Evolutionary conservation across 2,329 filamentous ascomycete species (phyloP).

Genomic region (Claviceps purpurea): DNA sequence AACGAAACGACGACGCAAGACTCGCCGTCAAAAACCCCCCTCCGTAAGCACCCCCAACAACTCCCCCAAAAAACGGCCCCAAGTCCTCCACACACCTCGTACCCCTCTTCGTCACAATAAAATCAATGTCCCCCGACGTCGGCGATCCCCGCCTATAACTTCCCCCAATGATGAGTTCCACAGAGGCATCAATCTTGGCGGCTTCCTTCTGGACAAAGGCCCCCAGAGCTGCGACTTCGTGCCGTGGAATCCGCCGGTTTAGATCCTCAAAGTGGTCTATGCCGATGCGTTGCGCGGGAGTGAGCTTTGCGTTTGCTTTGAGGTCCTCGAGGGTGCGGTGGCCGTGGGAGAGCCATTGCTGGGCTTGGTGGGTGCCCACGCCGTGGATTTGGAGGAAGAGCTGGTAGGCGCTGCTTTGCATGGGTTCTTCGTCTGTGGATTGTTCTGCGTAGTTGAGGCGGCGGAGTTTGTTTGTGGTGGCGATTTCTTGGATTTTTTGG

Average conservation of each 20-base stretch:
- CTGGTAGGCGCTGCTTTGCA: constrained; percentile 45
- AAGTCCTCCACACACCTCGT: constrained; percentile 43
- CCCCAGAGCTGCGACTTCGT: constrained; percentile 60
- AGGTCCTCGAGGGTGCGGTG: constrained; percentile 64
- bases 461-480: constrained; percentile 54
- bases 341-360: constrained; percentile 64
- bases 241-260: constrained; percentile 60
- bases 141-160: constrained; percentile 71
- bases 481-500: constrained; percentile 82
- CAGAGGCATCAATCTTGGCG: constrained; percentile 42
- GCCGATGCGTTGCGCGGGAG: constrained; percentile 58
- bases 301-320: constrained; percentile 45
- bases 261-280: constrained; percentile 73
- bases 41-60: constrained; percentile 50
- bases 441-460: constrained; percentile 56
- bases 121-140: constrained; percentile 70
- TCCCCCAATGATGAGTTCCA: constrained; percentile 65
- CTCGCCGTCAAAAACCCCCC: constrained; percentile 55
- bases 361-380: constrained; percentile 56
- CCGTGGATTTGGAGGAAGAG: constrained; percentile 70
- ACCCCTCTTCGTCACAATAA: constrained; percentile 60
- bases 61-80: constrained; percentile 41
- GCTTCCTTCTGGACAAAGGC: constrained; percentile 48
- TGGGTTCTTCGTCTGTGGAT: constrained; percentile 33
- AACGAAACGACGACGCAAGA: constrained; percentile 37